Percentiles rank a stretch among this genome's conserved stretches.
phyloP scores from a whole-genome alignment of 768 basidiomycete species.

The Boletus insuetus region DNA sequence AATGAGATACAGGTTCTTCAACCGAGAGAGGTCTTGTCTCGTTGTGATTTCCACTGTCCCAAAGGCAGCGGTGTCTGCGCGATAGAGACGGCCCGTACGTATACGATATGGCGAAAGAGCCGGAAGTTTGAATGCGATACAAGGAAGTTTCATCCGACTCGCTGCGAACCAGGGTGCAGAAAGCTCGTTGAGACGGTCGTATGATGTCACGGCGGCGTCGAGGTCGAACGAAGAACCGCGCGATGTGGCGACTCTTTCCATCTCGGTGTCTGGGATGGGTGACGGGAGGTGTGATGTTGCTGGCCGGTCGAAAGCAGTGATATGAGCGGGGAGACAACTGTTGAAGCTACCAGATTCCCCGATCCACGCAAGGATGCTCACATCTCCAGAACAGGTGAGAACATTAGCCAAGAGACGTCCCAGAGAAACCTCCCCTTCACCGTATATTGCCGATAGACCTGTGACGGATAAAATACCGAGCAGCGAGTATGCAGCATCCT shows the following conservation, averaged over 20 bases:
- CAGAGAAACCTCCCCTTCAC: neutral
- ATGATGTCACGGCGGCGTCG: neutral
- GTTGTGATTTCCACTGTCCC: neutral
- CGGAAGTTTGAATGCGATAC: neutral
- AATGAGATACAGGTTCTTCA: neutral
- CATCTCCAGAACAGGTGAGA: neutral
- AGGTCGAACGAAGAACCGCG: neutral
- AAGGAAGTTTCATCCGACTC: neutral
- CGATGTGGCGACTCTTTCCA: neutral
- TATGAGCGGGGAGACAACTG: neutral
- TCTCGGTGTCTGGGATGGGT: neutral
- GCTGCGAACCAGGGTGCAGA: neutral
- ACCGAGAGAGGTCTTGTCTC: too few relatives aligned
- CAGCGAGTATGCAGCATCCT: neutral
- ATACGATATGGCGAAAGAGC: neutral
- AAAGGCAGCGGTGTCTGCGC: neutral
- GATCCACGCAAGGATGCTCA: neutral
- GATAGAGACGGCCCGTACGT: neutral
- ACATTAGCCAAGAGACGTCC: neutral
- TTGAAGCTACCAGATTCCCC: neutral
- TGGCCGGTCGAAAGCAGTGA: neutral
- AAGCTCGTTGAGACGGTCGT: neutral
- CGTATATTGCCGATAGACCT: neutral
- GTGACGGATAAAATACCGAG: neutral
- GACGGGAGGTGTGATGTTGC: neutral